Evolutionary conservation across 2,329 filamentous ascomycete genomes (phyloP).

Genomic region (Cladosporium austrohemisphaericum): DNA sequence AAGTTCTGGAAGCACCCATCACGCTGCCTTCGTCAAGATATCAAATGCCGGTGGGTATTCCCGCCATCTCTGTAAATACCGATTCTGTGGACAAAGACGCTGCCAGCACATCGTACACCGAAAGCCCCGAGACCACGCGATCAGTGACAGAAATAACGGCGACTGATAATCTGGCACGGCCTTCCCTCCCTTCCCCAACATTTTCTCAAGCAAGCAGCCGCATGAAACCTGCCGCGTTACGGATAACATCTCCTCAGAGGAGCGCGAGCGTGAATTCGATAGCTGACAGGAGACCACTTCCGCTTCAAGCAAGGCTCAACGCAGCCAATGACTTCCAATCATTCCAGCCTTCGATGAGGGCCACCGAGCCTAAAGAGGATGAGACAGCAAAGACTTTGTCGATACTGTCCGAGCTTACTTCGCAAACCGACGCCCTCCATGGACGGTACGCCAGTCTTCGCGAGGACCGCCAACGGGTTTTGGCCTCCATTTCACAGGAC

Average conservation of each 20-base stretch:
- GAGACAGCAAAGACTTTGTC: not conserved
- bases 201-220: constrained; percentile 7
- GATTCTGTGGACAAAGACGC: not conserved
- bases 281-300: not conserved
- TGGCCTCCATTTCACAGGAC: constrained; percentile 23
- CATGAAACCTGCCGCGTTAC: constrained; percentile 2
- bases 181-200: constrained; percentile 2
- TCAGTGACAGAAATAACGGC: not conserved
- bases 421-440: constrained; percentile 28
- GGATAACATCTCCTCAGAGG: not conserved
- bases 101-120: not conserved
- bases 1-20: not conserved
- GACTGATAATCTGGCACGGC: not conserved
- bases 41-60: not conserved
- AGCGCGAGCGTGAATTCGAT: constrained; percentile 7
- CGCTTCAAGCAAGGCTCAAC: not conserved
- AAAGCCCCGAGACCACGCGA: not conserved
- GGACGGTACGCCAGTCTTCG: constrained; percentile 28
- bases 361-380: not conserved
- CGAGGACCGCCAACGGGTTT: constrained; percentile 29
- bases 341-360: too few relatives aligned
- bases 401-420: constrained; percentile 19
- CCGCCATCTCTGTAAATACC: not conserved
- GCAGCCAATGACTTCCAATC: not conserved
- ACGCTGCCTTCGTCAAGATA: not conserved